Conservation (phyloP, 306 rosid species). For the Dalbergia oliveri region DNA sequence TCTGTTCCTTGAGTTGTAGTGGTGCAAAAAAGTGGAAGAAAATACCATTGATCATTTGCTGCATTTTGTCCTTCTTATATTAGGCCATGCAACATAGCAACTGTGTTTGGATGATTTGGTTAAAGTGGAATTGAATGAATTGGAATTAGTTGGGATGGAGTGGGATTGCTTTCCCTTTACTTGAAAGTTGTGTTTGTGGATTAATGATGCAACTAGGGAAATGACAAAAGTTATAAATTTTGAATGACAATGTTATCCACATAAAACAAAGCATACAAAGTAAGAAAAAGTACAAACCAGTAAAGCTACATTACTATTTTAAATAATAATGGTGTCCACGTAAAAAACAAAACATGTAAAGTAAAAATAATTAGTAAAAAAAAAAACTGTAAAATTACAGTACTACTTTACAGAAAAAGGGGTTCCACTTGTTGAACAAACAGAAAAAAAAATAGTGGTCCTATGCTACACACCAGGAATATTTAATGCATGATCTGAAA, state of each 20-base stretch:
- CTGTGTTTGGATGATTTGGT: background rate
- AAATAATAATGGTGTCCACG: background rate
- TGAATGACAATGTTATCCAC: background rate
- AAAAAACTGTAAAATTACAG: too few species aligned
- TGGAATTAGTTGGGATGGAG: background rate
- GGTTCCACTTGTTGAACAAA: background rate
- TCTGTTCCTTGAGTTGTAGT: background rate
- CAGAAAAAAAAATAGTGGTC: too few species aligned
- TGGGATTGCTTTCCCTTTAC: background rate
- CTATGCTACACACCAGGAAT: too few species aligned
- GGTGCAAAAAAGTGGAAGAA: background rate
- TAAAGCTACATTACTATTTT: background rate
- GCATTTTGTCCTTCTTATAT: background rate
- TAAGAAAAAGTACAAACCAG: background rate
- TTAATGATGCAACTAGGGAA: background rate
- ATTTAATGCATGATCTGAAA: too few species aligned
- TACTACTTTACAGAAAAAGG: background rate
- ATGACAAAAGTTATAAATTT: background rate
- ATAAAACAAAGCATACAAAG: background rate
- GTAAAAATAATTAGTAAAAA: too few species aligned
- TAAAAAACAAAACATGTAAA: too few species aligned
- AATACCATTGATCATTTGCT: too few species aligned
- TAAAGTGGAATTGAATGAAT: background rate
- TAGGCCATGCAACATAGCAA: background rate
- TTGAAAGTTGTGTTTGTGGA: background rate